Evolutionary conservation across 495 filamentous ascomycete species (phyloP).

Genomic region (Cudoniella acicularis): DNA sequence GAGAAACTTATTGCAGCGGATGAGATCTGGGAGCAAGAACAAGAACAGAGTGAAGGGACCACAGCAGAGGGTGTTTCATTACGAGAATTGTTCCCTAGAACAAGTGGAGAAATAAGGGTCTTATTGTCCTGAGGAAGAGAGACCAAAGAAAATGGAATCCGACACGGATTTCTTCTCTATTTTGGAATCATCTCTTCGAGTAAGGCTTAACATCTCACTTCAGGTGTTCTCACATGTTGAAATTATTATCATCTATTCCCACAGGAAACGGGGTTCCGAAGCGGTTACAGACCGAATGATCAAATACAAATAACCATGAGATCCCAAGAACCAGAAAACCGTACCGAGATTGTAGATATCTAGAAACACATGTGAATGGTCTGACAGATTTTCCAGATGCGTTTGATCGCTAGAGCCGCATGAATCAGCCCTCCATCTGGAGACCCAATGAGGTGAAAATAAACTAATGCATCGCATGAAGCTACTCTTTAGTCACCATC

Average conservation of each 20-base stretch:
- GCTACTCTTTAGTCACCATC: background rate
- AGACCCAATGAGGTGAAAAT: background rate
- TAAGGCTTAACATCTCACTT: no score
- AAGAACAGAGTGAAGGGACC: conserved; percentile 28
- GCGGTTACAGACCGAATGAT: no score
- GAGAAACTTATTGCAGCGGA: conserved; percentile 46
- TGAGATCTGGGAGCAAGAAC: conserved; percentile 38
- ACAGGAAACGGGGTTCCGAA: background rate
- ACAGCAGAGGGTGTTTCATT: conserved; percentile 36
- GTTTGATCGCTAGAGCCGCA: no score
- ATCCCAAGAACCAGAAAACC: background rate
- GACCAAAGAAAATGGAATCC: background rate
- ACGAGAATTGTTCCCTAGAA: conserved; percentile 66
- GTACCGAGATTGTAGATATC: background rate
- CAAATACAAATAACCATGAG: no score
- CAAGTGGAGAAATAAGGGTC: conserved; percentile 80
- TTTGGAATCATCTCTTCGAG: no score
- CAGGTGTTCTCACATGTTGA: background rate
- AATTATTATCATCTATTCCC: background rate
- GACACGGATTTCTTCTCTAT: no score
- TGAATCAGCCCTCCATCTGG: no score
- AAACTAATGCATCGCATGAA: background rate
- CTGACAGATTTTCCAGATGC: background rate
- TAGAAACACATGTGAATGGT: background rate
- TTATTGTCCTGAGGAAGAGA: conserved; percentile 50